Evolutionary conservation across 495 filamentous ascomycete genomes (phyloP).

Genomic region (Lasiosphaeris hirsuta): DNA sequence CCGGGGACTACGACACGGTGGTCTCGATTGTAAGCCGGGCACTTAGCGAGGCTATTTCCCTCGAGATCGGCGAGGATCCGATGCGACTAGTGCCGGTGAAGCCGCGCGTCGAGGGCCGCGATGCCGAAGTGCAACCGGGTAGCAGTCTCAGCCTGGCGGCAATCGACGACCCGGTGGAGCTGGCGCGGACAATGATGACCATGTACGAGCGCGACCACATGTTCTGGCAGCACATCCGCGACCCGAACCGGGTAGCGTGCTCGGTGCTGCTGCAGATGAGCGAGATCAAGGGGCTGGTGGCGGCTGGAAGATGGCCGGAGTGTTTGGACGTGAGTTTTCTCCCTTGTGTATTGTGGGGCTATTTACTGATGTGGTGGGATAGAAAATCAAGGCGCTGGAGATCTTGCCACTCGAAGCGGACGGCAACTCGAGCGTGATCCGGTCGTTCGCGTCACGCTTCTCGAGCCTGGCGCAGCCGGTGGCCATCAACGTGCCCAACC

Average conservation of each 20-base stretch:
- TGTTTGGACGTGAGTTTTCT: slow-evolving; percentile 73
- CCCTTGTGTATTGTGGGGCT: not conserved
- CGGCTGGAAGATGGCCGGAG: slow-evolving; percentile 66
- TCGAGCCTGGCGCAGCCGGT: slow-evolving; percentile 69
- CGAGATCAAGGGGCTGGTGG: slow-evolving; percentile 68
- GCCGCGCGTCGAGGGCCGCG: slow-evolving; percentile 47
- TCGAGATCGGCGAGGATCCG: slow-evolving; percentile 74
- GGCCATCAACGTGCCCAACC: slow-evolving; percentile 78
- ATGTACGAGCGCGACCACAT: slow-evolving; percentile 76
- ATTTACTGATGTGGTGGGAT: not conserved
- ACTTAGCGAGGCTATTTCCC: slow-evolving; percentile 79
- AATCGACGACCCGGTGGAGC: slow-evolving; percentile 76
- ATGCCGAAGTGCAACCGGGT: slow-evolving; percentile 32
- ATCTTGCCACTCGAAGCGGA: slow-evolving; percentile 73
- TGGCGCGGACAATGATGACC: slow-evolving; percentile 74
- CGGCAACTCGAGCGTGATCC: slow-evolving; percentile 69
- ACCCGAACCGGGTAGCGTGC: slow-evolving; percentile 65
- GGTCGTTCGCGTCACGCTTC: slow-evolving; percentile 71
- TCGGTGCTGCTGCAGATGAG: slow-evolving; percentile 72
- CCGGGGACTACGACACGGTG: slow-evolving; percentile 90
- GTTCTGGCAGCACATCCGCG: slow-evolving; percentile 65
- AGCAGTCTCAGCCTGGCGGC: slow-evolving; percentile 77
- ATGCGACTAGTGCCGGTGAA: slow-evolving; percentile 75
- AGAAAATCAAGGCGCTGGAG: slow-evolving; percentile 70
- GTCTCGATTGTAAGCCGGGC: slow-evolving; percentile 83